phyloP scores from a whole-genome alignment of 1,284 basidiomycete genomes.

The Malassezia vespertilionis region DNA sequence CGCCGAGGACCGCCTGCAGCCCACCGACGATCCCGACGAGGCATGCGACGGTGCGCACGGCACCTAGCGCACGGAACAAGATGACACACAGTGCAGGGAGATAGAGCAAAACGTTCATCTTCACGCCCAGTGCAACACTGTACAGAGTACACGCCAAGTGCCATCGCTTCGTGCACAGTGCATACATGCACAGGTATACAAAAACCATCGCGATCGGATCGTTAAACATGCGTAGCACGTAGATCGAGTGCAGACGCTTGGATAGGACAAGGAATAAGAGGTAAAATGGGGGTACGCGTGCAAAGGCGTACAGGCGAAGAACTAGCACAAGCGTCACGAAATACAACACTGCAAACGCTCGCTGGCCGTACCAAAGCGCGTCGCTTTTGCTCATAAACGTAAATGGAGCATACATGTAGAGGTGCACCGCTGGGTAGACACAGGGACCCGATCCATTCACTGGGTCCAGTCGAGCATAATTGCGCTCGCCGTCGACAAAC shows the following conservation, averaged over 20 bases:
- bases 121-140: slow-evolving; percentile 77
- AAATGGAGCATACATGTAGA: slow-evolving; percentile 70
- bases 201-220: slow-evolving; percentile 72
- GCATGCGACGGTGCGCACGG: slow-evolving; percentile 37
- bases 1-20: slow-evolving; percentile 58
- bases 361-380: slow-evolving; percentile 53
- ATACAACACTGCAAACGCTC: slow-evolving; percentile 27
- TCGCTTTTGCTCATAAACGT: slow-evolving; percentile 59
- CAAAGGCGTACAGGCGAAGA: slow-evolving; percentile 26
- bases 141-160: slow-evolving; percentile 59
- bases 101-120: slow-evolving; percentile 93
- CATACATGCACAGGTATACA: slow-evolving; percentile 50
- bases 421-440: slow-evolving; percentile 89
- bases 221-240: slow-evolving; percentile 82
- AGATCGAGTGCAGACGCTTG: slow-evolving; percentile 89
- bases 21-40: slow-evolving; percentile 10
- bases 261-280: slow-evolving; percentile 69
- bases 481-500: slow-evolving; percentile 68
- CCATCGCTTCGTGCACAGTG: slow-evolving; percentile 56
- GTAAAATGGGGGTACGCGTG: slow-evolving; percentile 45
- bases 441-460: slow-evolving; percentile 83
- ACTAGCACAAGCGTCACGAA: slow-evolving; percentile 24
- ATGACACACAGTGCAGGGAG: slow-evolving; percentile 66
- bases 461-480: slow-evolving; percentile 63
- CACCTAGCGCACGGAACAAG: slow-evolving; percentile 54